Conservation (phyloP, 169 alveolate species). For the Miamiensis avidus region DNA sequence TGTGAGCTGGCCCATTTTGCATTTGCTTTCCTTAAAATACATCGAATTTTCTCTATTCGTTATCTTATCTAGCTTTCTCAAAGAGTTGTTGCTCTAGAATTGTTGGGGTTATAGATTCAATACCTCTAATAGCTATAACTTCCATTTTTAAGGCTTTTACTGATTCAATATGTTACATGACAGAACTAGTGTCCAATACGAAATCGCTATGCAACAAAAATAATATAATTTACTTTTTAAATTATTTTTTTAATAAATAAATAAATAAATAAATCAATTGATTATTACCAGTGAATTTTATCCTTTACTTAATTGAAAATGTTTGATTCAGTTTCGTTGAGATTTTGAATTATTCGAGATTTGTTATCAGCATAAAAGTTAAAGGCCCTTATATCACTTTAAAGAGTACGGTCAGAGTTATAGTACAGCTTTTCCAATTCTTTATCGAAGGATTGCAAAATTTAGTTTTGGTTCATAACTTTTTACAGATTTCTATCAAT, state of each 20-base stretch:
- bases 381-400: slow-evolving; percentile 11
- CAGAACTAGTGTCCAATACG: slow-evolving; percentile 17
- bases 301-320: not conserved
- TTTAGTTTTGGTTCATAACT: not conserved
- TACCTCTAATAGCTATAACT: slow-evolving; percentile 23
- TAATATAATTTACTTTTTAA: slow-evolving; percentile 2
- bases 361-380: slow-evolving; percentile 30
- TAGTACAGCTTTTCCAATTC: not conserved
- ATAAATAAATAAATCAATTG: too few relatives aligned
- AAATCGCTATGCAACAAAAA: slow-evolving; percentile 18
- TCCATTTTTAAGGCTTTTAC: slow-evolving; percentile 20
- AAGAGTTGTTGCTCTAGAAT: slow-evolving; percentile 14
- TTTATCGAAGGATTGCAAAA: not conserved
- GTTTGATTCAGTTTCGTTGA: slow-evolving; percentile 1
- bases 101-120: slow-evolving; percentile 25
- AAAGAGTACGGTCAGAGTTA: not conserved
- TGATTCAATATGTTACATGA: slow-evolving; percentile 10
- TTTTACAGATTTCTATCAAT: slow-evolving; percentile 6
- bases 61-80: slow-evolving; percentile 23
- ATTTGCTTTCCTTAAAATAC: not conserved
- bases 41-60: not conserved
- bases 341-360: not conserved
- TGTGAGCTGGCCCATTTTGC: not conserved
- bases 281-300: not conserved
- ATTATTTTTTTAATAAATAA: not conserved